Evolutionary conservation across 805 yeast genomes (phyloP).

Genomic region (Saccharomycopsis guyanensis): DNA sequence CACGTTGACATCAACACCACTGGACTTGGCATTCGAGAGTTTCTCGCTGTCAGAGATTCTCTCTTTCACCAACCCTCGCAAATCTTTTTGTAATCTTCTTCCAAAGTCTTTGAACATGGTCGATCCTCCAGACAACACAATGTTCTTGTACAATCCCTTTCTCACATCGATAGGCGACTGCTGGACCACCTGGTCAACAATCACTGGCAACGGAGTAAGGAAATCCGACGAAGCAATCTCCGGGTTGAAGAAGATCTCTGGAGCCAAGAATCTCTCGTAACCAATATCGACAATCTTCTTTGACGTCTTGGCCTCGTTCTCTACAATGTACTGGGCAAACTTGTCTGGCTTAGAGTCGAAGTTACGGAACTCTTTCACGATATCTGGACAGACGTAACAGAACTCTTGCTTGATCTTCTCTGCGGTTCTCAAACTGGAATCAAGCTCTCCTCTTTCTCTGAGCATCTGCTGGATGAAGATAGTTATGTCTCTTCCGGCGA

Average conservation of each 20-base stretch:
- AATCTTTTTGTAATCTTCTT: slow-evolving; percentile 92
- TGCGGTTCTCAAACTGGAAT: slow-evolving; percentile 90
- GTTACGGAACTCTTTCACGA: slow-evolving; percentile 90
- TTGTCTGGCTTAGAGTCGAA: slow-evolving; percentile 91
- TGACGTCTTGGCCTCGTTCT: slow-evolving; percentile 60
- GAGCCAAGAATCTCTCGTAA: slow-evolving; percentile 95
- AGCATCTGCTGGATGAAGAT: slow-evolving; percentile 84
- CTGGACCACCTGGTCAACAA: slow-evolving; percentile 92
- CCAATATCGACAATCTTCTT: slow-evolving; percentile 82
- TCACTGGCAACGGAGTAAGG: slow-evolving; percentile 92
- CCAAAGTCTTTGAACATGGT: slow-evolving; percentile 99
- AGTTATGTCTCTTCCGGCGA: slow-evolving; percentile 98
- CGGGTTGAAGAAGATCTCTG: slow-evolving; percentile 98
- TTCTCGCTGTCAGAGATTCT: slow-evolving; percentile 79
- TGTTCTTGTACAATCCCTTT: slow-evolving; percentile 90
- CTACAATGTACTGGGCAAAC: slow-evolving; percentile 88
- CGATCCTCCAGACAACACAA: slow-evolving; percentile 94
- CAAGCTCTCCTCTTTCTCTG: slow-evolving; percentile 95
- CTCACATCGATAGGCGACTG: slow-evolving; percentile 96
- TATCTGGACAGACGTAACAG: slow-evolving; percentile 96
- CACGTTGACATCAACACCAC: slow-evolving; percentile 96
- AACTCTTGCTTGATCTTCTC: slow-evolving; percentile 94
- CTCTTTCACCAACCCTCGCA: slow-evolving; percentile 78
- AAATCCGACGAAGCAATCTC: slow-evolving; percentile 94
- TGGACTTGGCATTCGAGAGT: slow-evolving; percentile 60